A percentile compares a stretch with the other conserved stretches of the same genome.
Conservation (phyloP, 495 filamentous ascomycete genomes). For the Hyaloscypha variabilis region DNA sequence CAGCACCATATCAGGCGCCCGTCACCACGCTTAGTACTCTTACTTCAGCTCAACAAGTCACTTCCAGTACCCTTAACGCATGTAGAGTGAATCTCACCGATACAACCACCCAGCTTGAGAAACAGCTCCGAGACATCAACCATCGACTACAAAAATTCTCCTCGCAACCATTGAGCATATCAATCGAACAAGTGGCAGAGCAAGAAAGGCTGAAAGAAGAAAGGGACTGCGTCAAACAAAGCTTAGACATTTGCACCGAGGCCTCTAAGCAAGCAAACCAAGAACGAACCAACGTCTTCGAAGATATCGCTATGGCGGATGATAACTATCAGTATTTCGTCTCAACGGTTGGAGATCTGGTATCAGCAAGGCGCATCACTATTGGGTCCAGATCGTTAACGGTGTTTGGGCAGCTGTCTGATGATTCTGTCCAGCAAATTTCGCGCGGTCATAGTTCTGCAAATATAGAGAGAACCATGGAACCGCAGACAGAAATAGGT, state of each 20-base stretch:
- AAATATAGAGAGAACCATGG: conserved; percentile 12
- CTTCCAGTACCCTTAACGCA: conserved; percentile 21
- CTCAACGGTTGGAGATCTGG: conserved; percentile 40
- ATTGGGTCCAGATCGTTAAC: conserved; percentile 34
- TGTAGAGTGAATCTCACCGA: conserved; percentile 24
- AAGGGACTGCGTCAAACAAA: conserved; percentile 31
- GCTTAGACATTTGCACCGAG: conserved; percentile 33
- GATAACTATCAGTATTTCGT: conserved; percentile 38
- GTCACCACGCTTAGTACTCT: conserved; percentile 17
- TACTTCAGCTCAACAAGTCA: conserved; percentile 21
- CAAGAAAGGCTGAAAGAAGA: conserved; percentile 28
- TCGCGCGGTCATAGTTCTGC: conserved; percentile 10
- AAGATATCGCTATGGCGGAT: conserved; percentile 36
- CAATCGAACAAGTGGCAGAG: conserved; percentile 22
- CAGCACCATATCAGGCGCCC: conserved; percentile 2
- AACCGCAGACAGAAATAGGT: conserved; percentile 24
- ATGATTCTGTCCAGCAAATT: conserved; percentile 30
- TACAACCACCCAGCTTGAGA: conserved; percentile 23
- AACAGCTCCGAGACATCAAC: conserved; percentile 31
- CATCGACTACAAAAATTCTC: conserved; percentile 16
- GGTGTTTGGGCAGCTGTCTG: conserved; percentile 34
- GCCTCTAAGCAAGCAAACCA: conserved; percentile 31
- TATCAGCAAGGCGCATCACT: conserved; percentile 36
- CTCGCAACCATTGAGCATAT: not conserved
- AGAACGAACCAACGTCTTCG: conserved; percentile 35